Evolutionary conservation across 2,329 filamentous ascomycete genomes (phyloP), one percentile per base, ranked within the genome.

Genomic region (Clarireedia sp.): DNA sequence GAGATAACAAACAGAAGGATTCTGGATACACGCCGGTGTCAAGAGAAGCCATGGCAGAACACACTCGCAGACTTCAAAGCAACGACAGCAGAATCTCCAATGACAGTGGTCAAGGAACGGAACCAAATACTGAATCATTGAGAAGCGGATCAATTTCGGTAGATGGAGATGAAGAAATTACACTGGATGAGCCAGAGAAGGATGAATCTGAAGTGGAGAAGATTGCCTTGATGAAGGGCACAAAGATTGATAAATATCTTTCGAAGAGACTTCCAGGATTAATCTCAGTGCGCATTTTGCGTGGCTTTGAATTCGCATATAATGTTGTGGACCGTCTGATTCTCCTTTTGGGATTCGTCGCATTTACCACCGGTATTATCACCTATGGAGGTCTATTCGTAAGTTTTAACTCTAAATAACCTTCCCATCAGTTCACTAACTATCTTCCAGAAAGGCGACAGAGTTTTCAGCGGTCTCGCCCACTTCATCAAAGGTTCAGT

Each of bases 401-500:
- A 78, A 79, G 87, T 78, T 38, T 19, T 37, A 8, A 9, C 21
- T 44, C 36, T 19, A 8, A 19, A 12, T 33, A 24, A 26, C 33
- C 41, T n/a, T 50, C 3, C 16, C n/a, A 36, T 17, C 44, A 23
- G 14, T 40, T 8, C 21, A 36, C 57, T 63, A 52, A 64, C 41
- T 43, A 16, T 1, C 3, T 10, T 37, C 19, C 61, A 90, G 86
- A 84, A 86, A 69, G 86, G 80, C 5, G 70, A 70, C 21, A 76
- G 76, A 2, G 75, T 96, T 56, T 78, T 92, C 75, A 91, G 85
- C 63, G 90, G 92, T 2, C 77, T 96, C 43, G 92, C 92, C 7
- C 92, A 97, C 68, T 96, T 89, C 74, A 84, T 96, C 70, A 97
- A 97, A 70, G 92, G 92, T 46, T 89, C 89, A 3, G 87, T 97